Evolutionary conservation across 208 protist genomes (phyloP), one percentile per base, ranked within the genome.

Genomic region (Wallacemonas sp.): DNA sequence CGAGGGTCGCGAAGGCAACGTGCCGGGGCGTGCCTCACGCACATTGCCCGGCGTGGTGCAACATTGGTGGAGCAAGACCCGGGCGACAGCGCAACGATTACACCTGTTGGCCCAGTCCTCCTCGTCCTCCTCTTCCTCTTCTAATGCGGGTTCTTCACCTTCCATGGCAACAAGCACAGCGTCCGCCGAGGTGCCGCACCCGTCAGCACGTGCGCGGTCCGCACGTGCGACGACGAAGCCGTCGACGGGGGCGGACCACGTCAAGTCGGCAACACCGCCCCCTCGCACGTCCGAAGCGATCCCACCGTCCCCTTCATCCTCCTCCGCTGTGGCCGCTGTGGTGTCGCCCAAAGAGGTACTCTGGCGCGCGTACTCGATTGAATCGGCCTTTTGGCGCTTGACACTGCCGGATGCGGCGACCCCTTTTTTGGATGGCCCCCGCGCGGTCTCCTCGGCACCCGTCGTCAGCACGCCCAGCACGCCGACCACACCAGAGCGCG

Each of bases 41-140:
- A 41, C 10, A 16, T 41, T 59, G 25, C 52, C 52, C 3, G 52
- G 10, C 4, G 52, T 59, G 4, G 52, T 59, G 12, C 52, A 59
- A 29, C 52, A 59, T n/a, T 59, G 52, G 52, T 59, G 52, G 52
- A 5, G 52, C 16, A 33, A 25, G 52, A n/a, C 29, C 52, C 14
- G 32, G 4, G 52, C 25, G 8, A 59, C 26, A 26, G 52, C 32
- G 4, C 52, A 59, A 23, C 52, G 32, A 7, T 41, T 10, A 23
- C 3, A 55, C 26, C 26, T n/a, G n/a, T n/a, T n/a, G n/a, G n/a
- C 26, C 16, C 18, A 25, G 8, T 18, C 18, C 16, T 50, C 45
- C 8, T 57, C 26, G 49, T 7, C 11, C 16, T 50, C 44, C 10
- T 22, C 44, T n/a, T n/a, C n/a, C n/a, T n/a, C n/a, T n/a, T n/a